phyloP scores from a whole-genome alignment of 2,329 filamentous ascomycete species.

The Arthroderma sp. region DNA sequence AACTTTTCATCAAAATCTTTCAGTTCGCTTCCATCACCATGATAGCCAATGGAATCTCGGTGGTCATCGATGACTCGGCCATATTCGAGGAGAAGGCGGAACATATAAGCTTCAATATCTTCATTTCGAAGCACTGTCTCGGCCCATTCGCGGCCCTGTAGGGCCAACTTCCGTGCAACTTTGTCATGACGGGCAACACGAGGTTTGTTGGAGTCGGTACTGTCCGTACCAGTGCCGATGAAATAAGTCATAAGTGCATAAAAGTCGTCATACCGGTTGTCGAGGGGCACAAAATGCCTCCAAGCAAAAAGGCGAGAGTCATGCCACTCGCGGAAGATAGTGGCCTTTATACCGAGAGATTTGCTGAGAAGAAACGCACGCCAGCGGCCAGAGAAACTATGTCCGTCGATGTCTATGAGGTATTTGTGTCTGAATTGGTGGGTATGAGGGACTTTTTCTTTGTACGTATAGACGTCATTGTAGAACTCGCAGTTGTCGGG shows the following conservation, averaged over 20 bases:
- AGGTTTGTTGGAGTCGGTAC: background rate
- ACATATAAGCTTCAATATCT: constrained; percentile 61
- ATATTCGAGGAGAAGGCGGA: constrained; percentile 54
- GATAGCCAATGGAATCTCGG: constrained; percentile 16
- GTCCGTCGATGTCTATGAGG: constrained; percentile 65
- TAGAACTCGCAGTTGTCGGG: constrained; percentile 37
- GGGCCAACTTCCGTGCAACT: constrained; percentile 52
- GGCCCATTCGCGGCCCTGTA: constrained; percentile 55
- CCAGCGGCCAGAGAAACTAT: constrained; percentile 58
- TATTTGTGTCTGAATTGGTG: constrained; percentile 49
- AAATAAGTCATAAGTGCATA: constrained; percentile 67
- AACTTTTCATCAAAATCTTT: constrained; percentile 3
- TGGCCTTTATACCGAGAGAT: constrained; percentile 63
- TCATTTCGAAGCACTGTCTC: constrained; percentile 55
- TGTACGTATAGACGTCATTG: constrained; percentile 29
- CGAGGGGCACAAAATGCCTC: constrained; percentile 73
- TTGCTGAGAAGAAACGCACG: constrained; percentile 57
- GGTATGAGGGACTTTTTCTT: constrained; percentile 20
- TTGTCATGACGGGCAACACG: constrained; percentile 34
- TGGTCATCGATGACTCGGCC: constrained; percentile 36
- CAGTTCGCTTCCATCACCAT: constrained; percentile 8
- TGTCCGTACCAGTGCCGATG: constrained; percentile 49
- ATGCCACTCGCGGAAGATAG: constrained; percentile 71
- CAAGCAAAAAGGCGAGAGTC: constrained; percentile 61
- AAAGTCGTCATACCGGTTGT: constrained; percentile 59